Conservation (phyloP, 2,329 filamentous ascomycete species). For the Epichloe sp. region DNA sequence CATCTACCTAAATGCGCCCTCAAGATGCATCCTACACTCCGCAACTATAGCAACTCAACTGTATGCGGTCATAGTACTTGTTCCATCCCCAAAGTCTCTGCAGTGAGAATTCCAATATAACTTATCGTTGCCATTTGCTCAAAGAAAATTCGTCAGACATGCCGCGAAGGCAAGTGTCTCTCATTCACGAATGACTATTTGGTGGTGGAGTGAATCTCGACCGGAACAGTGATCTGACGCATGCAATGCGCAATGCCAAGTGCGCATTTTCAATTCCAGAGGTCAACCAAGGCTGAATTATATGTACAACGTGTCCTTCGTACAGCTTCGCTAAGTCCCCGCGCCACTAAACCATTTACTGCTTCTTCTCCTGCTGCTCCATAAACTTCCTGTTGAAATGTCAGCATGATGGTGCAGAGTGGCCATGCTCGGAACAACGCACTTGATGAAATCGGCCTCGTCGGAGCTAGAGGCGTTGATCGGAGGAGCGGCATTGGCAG, state of each 20-base stretch:
- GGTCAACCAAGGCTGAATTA: slow-evolving; percentile 5
- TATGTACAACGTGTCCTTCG: slow-evolving; percentile 22
- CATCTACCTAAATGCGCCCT: no score
- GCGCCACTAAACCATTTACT: slow-evolving; percentile 16
- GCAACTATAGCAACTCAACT: no score
- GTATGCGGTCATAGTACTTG: no score
- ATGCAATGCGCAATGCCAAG: neutral
- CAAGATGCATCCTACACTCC: no score
- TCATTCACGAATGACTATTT: no score
- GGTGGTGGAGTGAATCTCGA: neutral
- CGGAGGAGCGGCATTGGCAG: slow-evolving; percentile 36
- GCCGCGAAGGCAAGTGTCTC: no score
- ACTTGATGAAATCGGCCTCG: slow-evolving; percentile 55
- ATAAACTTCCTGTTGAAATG: slow-evolving; percentile 23
- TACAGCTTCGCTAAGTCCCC: slow-evolving; percentile 11
- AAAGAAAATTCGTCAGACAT: no score
- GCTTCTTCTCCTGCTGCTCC: slow-evolving; percentile 28
- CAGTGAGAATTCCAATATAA: no score
- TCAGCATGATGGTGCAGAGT: neutral
- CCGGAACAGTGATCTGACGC: neutral
- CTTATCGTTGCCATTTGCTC: no score
- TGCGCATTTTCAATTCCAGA: neutral
- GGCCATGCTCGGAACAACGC: slow-evolving; percentile 21
- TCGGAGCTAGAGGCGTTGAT: slow-evolving; percentile 50
- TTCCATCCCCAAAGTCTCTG: no score